phyloP scores from a whole-genome alignment of 2,329 filamentous ascomycete species.

The Didymella segeticola region DNA sequence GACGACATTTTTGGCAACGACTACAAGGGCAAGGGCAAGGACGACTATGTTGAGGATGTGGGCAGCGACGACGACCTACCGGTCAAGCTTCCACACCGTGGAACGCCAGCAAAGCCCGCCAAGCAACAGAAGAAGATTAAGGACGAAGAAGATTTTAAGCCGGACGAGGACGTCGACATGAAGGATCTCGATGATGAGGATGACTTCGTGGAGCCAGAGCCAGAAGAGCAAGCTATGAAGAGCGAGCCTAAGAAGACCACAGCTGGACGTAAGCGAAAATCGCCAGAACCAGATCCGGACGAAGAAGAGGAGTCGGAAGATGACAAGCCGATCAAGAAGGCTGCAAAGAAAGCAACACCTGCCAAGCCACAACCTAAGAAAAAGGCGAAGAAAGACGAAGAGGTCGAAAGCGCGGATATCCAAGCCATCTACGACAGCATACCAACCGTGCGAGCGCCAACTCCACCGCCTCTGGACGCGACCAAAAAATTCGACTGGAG shows the following conservation, averaged over 20 bases:
- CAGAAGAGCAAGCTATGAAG: constrained; percentile 50
- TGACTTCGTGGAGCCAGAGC: constrained; percentile 55
- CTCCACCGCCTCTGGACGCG: constrained; percentile 75
- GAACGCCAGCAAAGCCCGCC: constrained; percentile 45
- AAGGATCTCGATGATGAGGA: constrained; percentile 56
- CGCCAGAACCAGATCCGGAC: constrained; percentile 60
- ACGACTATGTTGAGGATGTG: constrained; percentile 70
- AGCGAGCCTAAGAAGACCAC: constrained; percentile 49
- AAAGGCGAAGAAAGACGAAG: constrained; percentile 69
- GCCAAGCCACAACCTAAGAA: constrained; percentile 63
- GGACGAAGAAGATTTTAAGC: constrained; percentile 50
- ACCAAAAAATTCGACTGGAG: constrained; percentile 81
- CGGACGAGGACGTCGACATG: constrained; percentile 60
- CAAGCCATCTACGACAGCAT: constrained; percentile 89
- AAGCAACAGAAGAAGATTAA: constrained; percentile 58
- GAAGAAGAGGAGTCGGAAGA: constrained; percentile 63
- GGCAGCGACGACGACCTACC: constrained; percentile 40
- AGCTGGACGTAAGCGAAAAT: constrained; percentile 62
- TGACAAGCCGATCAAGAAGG: constrained; percentile 64
- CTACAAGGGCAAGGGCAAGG: constrained; percentile 68
- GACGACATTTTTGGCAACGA: constrained; percentile 86
- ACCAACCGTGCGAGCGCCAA: constrained; percentile 80
- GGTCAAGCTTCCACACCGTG: constrained; percentile 41
- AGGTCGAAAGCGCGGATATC: constrained; percentile 72
- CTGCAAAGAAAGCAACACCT: constrained; percentile 44